Base-by-base conservation (phyloP, 306 rosid genomes). In the Vicia sativa region DNA sequence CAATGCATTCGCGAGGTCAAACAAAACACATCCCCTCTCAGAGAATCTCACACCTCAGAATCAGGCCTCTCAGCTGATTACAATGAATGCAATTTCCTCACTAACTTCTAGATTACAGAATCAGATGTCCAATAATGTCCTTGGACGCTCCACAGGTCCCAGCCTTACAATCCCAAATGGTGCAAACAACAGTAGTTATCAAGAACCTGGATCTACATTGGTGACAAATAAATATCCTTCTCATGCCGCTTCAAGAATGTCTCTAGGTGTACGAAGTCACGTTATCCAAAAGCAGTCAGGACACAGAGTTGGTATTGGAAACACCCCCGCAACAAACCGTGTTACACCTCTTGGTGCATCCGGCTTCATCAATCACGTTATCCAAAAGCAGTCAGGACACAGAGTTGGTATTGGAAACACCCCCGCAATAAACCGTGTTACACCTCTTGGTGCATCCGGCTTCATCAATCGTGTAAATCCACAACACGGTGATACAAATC, bases 251-350 rank as follows among this genome's bases (percentile, higher is more conserved):
- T 28, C 87, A 5, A 78, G 63, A 69, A 72, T 71, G 23, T 13
- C 11, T 50, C 77, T 66, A 69, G 78, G 84, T 57, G 72, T 62
- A 14, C 79, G 37, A 12, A 23, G 54, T 73, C 72, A 52, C 71
- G 68, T 26, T 66, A 70, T 69, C 58, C 82, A 76, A 68, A 83
- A 74, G 71, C 63, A 57, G 43, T 61, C 71, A 56, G 72, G 16
- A 41, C 68, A 15, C 1, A 42, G 65, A 56, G 56, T 53, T 66
- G 77, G 68, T 59, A 55, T 44, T 62, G 71, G 78, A 57, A 74
- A 37, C 53, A 18, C 69, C 16, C 11, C 12, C 14, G 31, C 79
- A 9, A 14, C 8, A 28, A 75, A 53, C 64, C 70, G 9, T 15
- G 18, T 73, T 38, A 13, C 37, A 6, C 18, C 73, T 35, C 74